phyloP scores from a whole-genome alignment of 2,329 filamentous ascomycete genomes.

The Pestalotiopsis sp. region DNA sequence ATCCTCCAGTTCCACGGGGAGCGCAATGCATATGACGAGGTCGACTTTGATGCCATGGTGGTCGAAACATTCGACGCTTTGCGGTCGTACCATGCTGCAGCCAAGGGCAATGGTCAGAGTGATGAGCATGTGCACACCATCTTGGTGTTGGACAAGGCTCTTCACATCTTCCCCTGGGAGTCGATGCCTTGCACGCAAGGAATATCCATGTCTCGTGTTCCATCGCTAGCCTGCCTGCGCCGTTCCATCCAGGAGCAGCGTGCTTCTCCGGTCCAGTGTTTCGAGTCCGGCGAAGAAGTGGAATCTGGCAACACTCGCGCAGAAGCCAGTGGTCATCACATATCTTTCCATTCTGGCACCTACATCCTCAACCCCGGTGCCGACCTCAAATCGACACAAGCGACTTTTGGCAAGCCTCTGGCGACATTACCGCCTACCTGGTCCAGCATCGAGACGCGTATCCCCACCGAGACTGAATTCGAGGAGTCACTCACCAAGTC shows the following conservation, averaged over 20 bases:
- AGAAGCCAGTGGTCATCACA: slow-evolving; percentile 53
- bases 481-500: slow-evolving; percentile 65
- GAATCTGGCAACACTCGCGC: slow-evolving; percentile 29
- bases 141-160: slow-evolving; percentile 85
- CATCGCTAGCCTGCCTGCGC: slow-evolving; percentile 81
- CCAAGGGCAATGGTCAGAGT: slow-evolving; percentile 40
- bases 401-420: slow-evolving; percentile 71
- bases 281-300: slow-evolving; percentile 23
- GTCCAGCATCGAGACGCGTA: slow-evolving; percentile 68
- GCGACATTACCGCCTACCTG: slow-evolving; percentile 69
- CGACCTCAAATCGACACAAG: slow-evolving; percentile 80
- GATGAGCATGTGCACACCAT: slow-evolving; percentile 71
- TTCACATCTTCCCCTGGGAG: slow-evolving; percentile 96
- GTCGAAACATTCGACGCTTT: slow-evolving; percentile 87
- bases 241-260: slow-evolving; percentile 68
- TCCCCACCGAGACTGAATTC: slow-evolving; percentile 80
- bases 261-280: slow-evolving; percentile 17
- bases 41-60: slow-evolving; percentile 92
- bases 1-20: slow-evolving; percentile 97
- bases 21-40: slow-evolving; percentile 94
- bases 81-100: slow-evolving; percentile 70
- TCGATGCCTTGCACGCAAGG: slow-evolving; percentile 84
- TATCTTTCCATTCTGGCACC: slow-evolving; percentile 59
- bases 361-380: slow-evolving; percentile 90
- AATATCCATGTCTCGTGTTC: slow-evolving; percentile 82